Evolutionary conservation across 805 yeast genomes (phyloP), one percentile per base, ranked within the genome.

Genomic region (Maudiozyma bulderi): DNA sequence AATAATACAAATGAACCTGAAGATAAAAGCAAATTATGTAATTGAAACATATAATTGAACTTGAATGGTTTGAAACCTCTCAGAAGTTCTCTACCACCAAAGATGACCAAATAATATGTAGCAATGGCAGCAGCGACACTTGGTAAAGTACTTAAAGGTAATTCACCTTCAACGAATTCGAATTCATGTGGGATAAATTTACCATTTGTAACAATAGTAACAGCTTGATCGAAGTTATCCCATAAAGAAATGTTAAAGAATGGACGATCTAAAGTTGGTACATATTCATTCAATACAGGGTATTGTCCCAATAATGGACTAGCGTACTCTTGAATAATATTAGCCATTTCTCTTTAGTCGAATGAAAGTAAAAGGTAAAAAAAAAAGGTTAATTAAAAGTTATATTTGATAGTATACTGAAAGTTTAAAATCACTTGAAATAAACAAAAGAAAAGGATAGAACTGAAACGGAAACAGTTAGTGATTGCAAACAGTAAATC

Each of bases 11-110:
- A 75, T 6, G 96, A 87, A 42, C 81, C 72, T 28, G 75, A 49
- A 8, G 98, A 87, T 62, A 91, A 75, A 35, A 80, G 59, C 52
- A 89, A 64, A 70, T 91, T 91, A 70, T 91, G 99, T 50, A 88
- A 59, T 71, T 88, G 95, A 75, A 87, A 89, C 53, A 89, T 64
- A 40, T 70, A 65, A 65, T 81, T 84, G 66, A 90, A 74, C 68
- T 83, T 84, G 67, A 86, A 76, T 10, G 96, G 86, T 40, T 81
- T 76, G 43, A 73, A 67, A 43, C 73, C 70, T 50, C 71, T 70
- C 67, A 85, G 73, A 43, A 86, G 57, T 47, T 68, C 72, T 60
- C 88, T 82, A 50, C 96, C 96, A 52, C 96, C 95, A 64, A 89
- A 87, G 52, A 91, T 84, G 42, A 86, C 75, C 40, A 80, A 63